Evolutionary conservation across 2,329 filamentous ascomycete species (phyloP), one percentile per base, ranked within the genome.

Genomic region (Parasarocladium wereldwijsianum): DNA sequence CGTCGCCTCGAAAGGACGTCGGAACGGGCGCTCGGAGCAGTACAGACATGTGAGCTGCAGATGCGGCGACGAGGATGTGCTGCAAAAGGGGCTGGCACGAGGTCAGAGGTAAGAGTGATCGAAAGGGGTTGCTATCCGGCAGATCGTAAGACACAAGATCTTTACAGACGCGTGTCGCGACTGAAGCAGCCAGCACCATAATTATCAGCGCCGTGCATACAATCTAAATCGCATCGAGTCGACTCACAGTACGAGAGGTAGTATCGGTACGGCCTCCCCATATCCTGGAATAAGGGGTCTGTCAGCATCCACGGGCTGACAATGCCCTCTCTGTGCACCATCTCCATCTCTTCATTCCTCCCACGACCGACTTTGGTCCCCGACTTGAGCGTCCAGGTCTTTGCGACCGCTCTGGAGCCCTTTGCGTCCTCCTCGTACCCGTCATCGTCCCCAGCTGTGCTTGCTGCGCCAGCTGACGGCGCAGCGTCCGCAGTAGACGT

Each of bases 61-160:
- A 59, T 6, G 57, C 58, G 26, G 62, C 60, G 17, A 66, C 49
- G 31, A 65, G 53, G 37, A 64, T 57, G 37, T 63, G 53, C 27
- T 55, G 54, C 18, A 66, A 42, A 14, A 62, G 50, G 24, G 56
- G 53, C 23, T 60, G 54, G 8, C 43, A 40, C 19, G 45, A 47
- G 14, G 57, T 54, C 29, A 64, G 42, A 7, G 58, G 52, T 29
- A 65, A 43, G 17, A 64, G 48, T 28, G 40, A 47, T 36, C 59
- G 58, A 40, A 64, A 65, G 6, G 60, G 60, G 41, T 66, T 66
- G 31, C 40, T 42, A 8, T 56, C 50, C 10, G 52, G 50, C 27
- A 55, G 39, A 43, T 65, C 62, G 31, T 54, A 50, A 16, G 59
- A 55, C 32, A 65, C 60, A 24, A 72, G 52, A 39, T 70, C 66